A percentile compares a stretch with the other conserved stretches of the same genome.
Evolutionary conservation across 2,329 filamentous ascomycete genomes (phyloP).

Genomic region (Fusarium sublunatum): DNA sequence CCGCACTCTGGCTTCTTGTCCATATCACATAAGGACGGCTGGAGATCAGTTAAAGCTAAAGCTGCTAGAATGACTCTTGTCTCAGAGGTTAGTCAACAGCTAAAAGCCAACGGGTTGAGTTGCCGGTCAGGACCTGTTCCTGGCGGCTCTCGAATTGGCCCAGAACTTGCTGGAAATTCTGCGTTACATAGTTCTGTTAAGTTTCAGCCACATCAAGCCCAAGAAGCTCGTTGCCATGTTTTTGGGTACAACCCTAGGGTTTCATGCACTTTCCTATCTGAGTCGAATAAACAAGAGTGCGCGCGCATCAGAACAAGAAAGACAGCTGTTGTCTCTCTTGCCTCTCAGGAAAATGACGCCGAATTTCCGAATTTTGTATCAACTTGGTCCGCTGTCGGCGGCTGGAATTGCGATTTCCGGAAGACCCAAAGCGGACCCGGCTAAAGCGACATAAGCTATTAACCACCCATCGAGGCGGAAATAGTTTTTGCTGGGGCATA

Average conservation of each 20-base stretch:
- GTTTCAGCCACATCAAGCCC: not conserved
- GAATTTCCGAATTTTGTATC: constrained; percentile 18
- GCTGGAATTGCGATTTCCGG: constrained; percentile 20
- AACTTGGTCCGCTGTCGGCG: constrained; percentile 40
- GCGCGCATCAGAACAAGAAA: constrained; percentile 53
- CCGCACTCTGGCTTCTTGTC: constrained; percentile 21
- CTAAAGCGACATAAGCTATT: constrained; percentile 14
- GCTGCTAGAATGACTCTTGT: not conserved
- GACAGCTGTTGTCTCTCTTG: constrained; percentile 68
- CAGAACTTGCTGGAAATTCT: not conserved
- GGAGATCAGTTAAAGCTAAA: constrained; percentile 9
- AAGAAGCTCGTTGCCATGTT: not conserved
- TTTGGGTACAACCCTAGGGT: not conserved
- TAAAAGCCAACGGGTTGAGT: not conserved
- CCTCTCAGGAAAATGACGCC: constrained; percentile 4
- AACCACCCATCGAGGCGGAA: constrained; percentile 6
- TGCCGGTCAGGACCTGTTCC: not conserved
- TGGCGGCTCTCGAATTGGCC: not conserved
- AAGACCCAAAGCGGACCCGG: constrained; percentile 25
- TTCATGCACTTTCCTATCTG: constrained; percentile 43
- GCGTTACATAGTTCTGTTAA: not conserved
- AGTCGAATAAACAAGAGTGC: constrained; percentile 62
- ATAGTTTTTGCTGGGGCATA: constrained; percentile 11
- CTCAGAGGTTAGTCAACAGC: not conserved
- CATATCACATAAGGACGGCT: constrained; percentile 16